Percentiles rank a stretch among this genome's conserved stretches.
phyloP scores from a whole-genome alignment of 179 eudicot genomes.

The Silene coronaria region DNA sequence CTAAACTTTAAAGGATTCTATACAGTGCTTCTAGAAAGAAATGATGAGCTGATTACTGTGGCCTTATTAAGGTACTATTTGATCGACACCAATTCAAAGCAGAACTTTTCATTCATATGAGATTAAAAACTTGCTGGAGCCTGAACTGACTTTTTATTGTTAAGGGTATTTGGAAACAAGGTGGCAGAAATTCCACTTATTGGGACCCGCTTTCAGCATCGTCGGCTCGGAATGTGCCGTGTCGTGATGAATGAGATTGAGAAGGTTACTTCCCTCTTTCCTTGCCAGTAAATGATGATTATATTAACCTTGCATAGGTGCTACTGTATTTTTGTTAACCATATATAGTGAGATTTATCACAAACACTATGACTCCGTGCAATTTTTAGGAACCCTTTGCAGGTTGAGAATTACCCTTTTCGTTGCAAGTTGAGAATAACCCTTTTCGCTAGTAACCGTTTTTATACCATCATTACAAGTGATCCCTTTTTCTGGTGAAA shows the following conservation, averaged over 20 bases:
- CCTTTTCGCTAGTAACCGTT: too few relatives aligned
- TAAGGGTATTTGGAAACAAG: conserved; percentile 69
- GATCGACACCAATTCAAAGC: background rate
- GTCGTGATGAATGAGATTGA: conserved; percentile 74
- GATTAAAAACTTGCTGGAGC: conserved; percentile 11
- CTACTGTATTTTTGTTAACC: too few relatives aligned
- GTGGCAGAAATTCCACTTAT: conserved; percentile 93
- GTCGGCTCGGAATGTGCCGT: conserved; percentile 89
- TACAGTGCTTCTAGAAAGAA: conserved; percentile 73
- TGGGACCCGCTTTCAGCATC: conserved; percentile 73
- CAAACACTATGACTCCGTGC: too few relatives aligned
- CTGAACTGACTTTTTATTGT: conserved; percentile 18
- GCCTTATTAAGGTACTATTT: conserved; percentile 68
- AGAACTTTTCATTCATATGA: background rate
- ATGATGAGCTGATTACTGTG: conserved; percentile 72
- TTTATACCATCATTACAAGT: too few relatives aligned
- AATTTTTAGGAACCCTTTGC: too few relatives aligned
- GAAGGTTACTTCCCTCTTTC: conserved; percentile 45
- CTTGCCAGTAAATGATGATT: background rate
- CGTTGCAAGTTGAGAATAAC: too few relatives aligned
- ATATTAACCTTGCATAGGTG: too few relatives aligned
- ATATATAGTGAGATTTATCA: too few relatives aligned
- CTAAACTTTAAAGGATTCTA: conserved; percentile 85
- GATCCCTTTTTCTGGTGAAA: too few relatives aligned
- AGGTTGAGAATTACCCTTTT: too few relatives aligned